phyloP scores from a whole-genome alignment of 1,139 yeast genomes.

The Yamadazyma buinensis region DNA sequence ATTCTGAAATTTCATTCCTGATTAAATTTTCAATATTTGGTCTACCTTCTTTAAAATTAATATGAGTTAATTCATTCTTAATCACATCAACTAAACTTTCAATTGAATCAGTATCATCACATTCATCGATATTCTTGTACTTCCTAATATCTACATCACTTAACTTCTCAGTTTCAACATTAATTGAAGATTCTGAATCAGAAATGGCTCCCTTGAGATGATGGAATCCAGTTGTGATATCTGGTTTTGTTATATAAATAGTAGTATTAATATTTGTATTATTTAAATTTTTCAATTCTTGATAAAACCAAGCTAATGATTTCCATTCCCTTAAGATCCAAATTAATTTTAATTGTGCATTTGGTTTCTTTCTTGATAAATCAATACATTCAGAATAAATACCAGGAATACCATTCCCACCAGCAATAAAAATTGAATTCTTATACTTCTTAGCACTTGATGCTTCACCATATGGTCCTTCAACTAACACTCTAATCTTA shows the following conservation, averaged over 20 bases:
- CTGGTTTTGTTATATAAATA: slow-evolving; percentile 18
- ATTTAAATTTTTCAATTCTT: slow-evolving; percentile 35
- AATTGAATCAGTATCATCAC: slow-evolving; percentile 5
- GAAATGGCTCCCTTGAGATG: slow-evolving; percentile 13
- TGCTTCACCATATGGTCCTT: slow-evolving; percentile 38
- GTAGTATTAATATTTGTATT: slow-evolving; percentile 23
- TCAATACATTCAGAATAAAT: slow-evolving; percentile 23
- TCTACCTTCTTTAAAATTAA: slow-evolving; percentile 27
- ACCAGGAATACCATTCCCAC: slow-evolving; percentile 47
- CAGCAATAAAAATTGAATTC: slow-evolving; percentile 32
- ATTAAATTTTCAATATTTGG: slow-evolving; percentile 25
- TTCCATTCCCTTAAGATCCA: slow-evolving; percentile 48
- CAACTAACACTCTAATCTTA: slow-evolving; percentile 27
- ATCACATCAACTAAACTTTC: slow-evolving; percentile 8
- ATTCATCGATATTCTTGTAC: slow-evolving; percentile 1
- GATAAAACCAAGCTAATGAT: slow-evolving; percentile 42
- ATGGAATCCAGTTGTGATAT: slow-evolving; percentile 9
- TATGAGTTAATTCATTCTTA: slow-evolving; percentile 17
- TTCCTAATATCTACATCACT: slow-evolving; percentile 11
- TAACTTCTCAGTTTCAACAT: slow-evolving; percentile 12
- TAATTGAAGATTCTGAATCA: slow-evolving; percentile 10
- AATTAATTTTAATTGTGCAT: slow-evolving; percentile 14
- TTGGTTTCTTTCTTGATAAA: slow-evolving; percentile 13
- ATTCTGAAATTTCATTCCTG: slow-evolving; percentile 17
- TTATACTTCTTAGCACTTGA: slow-evolving; percentile 24